A percentile compares a stretch with the other conserved stretches of the same genome.
Evolutionary conservation across 1,139 yeast genomes (phyloP).

Genomic region (Meyerozyma athensensis): DNA sequence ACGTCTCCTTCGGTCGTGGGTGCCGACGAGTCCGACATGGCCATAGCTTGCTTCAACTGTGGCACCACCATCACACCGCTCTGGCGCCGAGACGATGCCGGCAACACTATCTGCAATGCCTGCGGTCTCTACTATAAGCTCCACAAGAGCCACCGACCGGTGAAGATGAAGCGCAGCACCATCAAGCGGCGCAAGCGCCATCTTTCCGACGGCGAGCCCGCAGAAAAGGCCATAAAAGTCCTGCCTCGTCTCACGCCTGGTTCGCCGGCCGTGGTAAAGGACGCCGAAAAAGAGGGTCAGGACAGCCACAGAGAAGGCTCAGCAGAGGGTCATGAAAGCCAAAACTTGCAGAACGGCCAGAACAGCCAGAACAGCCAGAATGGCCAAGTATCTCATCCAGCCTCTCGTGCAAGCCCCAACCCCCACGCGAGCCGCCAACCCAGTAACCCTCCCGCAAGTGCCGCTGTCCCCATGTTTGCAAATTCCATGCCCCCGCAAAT

Average conservation of each 20-base stretch:
- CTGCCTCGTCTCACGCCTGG: conserved; percentile 3
- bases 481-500: not conserved
- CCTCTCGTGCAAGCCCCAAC: too few relatives aligned
- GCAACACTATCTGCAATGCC: conserved; percentile 83
- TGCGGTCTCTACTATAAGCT: conserved; percentile 78
- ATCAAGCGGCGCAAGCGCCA: conserved; percentile 70
- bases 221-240: conserved; percentile 7
- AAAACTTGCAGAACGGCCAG: too few relatives aligned
- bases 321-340: too few relatives aligned
- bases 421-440: conserved; percentile 8
- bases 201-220: conserved; percentile 10
- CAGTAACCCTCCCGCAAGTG: conserved; percentile 5
- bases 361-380: too few relatives aligned
- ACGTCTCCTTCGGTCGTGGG: too few relatives aligned
- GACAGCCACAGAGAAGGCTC: too few relatives aligned
- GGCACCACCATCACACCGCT: conserved; percentile 80
- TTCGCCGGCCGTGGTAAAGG: conserved; percentile 4
- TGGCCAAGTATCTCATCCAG: too few relatives aligned
- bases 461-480: conserved; percentile 7
- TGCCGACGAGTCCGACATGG: conserved; percentile 38
- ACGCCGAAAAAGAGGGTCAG: conserved; percentile 4
- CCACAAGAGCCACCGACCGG: conserved; percentile 78
- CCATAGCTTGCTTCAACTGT: conserved; percentile 78
- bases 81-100: conserved; percentile 81
- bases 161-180: conserved; percentile 64